phyloP scores from a whole-genome alignment of 169 alveolate genomes.

The Plasmodium cynomolgi region DNA sequence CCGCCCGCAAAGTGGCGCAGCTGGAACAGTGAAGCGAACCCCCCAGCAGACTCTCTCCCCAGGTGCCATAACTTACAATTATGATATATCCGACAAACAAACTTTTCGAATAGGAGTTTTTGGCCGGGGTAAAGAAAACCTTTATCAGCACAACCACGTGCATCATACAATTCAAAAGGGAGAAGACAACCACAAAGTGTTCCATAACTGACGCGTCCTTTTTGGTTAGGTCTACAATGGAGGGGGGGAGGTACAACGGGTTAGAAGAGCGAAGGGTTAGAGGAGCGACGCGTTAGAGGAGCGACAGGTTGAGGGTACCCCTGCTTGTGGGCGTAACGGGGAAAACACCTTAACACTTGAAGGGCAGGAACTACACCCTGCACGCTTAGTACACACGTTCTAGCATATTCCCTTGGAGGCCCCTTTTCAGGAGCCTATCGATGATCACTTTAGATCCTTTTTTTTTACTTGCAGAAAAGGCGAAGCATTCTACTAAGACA shows the following conservation, averaged over 20 bases:
- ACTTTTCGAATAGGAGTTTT: slow-evolving; percentile 24
- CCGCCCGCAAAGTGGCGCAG: neutral
- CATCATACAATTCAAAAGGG: slow-evolving; percentile 71
- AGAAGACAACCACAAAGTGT: slow-evolving; percentile 35
- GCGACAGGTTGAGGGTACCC: neutral
- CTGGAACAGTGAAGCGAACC: neutral
- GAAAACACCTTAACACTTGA: neutral
- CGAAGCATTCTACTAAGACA: slow-evolving; percentile 33
- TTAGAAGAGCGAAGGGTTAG: neutral
- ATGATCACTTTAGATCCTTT: neutral
- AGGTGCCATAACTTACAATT: slow-evolving; percentile 14
- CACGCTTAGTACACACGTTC: neutral
- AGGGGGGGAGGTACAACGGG: neutral
- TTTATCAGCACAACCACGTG: slow-evolving; percentile 64
- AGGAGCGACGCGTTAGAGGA: neutral
- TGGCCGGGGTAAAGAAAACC: slow-evolving; percentile 27
- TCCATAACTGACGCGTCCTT: slow-evolving; percentile 42
- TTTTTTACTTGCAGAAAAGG: slow-evolving; percentile 44
- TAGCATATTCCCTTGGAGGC: neutral
- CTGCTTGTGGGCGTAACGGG: neutral
- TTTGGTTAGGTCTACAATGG: slow-evolving; percentile 18
- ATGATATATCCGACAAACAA: slow-evolving; percentile 50
- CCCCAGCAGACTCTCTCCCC: neutral
- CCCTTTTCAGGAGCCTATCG: neutral
- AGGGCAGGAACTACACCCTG: neutral